Percentiles rank a stretch among this genome's conserved stretches.
phyloP scores from a whole-genome alignment of 148 eudicot genomes.

The Silene latifolia region DNA sequence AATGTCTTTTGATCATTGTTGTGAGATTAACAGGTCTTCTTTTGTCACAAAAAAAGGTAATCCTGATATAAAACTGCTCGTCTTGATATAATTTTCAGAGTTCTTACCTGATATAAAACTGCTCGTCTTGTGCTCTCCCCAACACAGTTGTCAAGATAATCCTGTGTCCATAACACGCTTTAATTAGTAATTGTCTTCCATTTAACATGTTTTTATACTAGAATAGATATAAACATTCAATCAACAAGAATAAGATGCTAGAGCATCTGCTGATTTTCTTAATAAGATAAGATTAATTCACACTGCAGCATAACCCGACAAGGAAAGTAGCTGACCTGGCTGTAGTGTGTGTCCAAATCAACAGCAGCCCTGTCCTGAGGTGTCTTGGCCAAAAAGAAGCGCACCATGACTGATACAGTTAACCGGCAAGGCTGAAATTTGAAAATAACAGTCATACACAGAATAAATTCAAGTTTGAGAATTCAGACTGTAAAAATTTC shows the following conservation, averaged over 20 bases:
- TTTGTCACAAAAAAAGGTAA: neutral
- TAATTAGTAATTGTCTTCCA: conserved; percentile 1
- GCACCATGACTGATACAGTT: conserved; percentile 69
- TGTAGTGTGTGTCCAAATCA: conserved; percentile 94
- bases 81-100: neutral
- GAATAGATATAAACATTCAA: neutral
- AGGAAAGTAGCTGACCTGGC: conserved; percentile 46
- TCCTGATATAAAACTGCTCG: too few relatives aligned
- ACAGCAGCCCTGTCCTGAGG: conserved; percentile 97
- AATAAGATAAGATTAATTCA: neutral
- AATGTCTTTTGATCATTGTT: neutral
- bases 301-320: conserved; percentile 17
- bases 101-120: conserved; percentile 69
- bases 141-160: conserved; percentile 75
- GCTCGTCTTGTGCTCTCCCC: conserved; percentile 69
- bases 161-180: conserved; percentile 46
- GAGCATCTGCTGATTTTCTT: neutral
- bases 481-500: too few relatives aligned
- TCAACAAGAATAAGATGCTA: neutral
- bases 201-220: neutral
- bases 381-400: conserved; percentile 84
- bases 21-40: neutral
- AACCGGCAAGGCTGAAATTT: conserved; percentile 61
- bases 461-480: neutral
- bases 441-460: conserved; percentile 1